Base-by-base conservation (phyloP, 148 eudicot species). In the Fagopyrum tataricum region DNA sequence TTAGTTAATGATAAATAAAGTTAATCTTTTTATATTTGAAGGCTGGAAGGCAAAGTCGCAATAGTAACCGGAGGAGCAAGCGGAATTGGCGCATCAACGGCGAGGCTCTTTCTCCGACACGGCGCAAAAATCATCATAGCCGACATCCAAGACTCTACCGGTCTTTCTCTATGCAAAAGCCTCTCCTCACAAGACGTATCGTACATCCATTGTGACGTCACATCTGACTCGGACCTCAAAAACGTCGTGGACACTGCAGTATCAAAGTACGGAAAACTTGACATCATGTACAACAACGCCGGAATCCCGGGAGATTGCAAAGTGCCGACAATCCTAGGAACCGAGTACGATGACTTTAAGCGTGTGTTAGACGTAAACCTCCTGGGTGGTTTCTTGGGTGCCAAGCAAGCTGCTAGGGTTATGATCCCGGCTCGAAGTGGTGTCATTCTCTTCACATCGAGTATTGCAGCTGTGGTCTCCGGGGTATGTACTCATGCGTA, bases 271-370 rank as follows among this genome's bases (percentile, higher is more conserved):
- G 81, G 81, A 1, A 78, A 75, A 24, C 83, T 78, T 7, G 83
- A 80, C 73, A 78, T 78, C 39, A 78, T 78, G 81, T 83, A 55
- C 77, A 82, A 68, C 78, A 85, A 82, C 56, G 88, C 88, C 42
- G 88, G 88, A 2, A 81, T 81, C 70, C 39, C 73, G 1, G 87
- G 87, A 1, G 62, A 39, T 10, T 26, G 69, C 4, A 75, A 66
- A 47, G 62, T 53, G 18, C 58, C 58, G 75, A 56, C 51, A 18
- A 78, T 77, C 55, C 46, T 46, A 5, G 56, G 47, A 14, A 59
- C 83, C 24, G 67, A 76, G 9, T 21, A 41, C 17, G 76, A 85
- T 4, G 68, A 78, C 55, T 80, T 82, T 78, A 75, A 39, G 39
- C 68, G 15, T 14, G 68, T 64, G 39, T 26, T 64, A 5, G 68